Evolutionary conservation across 345 rosid genomes (phyloP).

Genomic region (Theobroma cacao): DNA sequence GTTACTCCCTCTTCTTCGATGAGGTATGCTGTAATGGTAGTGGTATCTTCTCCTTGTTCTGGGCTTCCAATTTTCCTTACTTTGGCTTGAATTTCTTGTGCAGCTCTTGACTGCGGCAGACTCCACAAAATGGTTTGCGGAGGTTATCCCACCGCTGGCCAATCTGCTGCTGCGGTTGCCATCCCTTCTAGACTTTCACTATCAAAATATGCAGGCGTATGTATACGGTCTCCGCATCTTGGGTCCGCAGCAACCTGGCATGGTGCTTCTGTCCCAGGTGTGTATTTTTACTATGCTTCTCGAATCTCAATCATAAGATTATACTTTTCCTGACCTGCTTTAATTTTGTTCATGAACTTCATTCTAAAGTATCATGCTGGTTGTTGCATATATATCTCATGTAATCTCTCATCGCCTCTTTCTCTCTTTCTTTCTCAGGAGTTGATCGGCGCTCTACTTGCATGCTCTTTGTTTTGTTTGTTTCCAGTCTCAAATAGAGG

Average conservation of each 20-base stretch:
- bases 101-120: conserved; percentile 54
- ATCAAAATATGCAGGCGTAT: conserved; percentile 36
- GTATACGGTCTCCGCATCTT: conserved; percentile 58
- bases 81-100: not conserved
- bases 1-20: conserved; percentile 68
- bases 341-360: not conserved
- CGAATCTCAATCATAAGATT: not conserved
- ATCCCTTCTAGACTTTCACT: conserved; percentile 63
- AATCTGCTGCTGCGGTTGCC: conserved; percentile 63
- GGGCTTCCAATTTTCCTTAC: not conserved
- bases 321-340: not conserved
- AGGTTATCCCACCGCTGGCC: conserved; percentile 64
- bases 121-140: conserved; percentile 60
- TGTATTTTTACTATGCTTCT: conserved; percentile 16
- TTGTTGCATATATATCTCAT: not conserved
- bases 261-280: conserved; percentile 90
- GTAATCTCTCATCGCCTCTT: not conserved
- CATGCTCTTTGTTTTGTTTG: conserved; percentile 82
- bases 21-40: conserved; percentile 41
- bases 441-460: conserved; percentile 79
- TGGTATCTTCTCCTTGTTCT: no score
- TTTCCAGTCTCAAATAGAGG: conserved; percentile 61
- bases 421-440: conserved; percentile 49
- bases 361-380: not conserved
- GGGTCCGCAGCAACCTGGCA: conserved; percentile 61